A percentile compares a stretch with the other conserved stretches of the same genome.
These are phyloP conservation scores for Staphylotrichum longicolle DNA, from an alignment of 495 filamentous ascomycete species.

Conservation along the genomic window DNA sequence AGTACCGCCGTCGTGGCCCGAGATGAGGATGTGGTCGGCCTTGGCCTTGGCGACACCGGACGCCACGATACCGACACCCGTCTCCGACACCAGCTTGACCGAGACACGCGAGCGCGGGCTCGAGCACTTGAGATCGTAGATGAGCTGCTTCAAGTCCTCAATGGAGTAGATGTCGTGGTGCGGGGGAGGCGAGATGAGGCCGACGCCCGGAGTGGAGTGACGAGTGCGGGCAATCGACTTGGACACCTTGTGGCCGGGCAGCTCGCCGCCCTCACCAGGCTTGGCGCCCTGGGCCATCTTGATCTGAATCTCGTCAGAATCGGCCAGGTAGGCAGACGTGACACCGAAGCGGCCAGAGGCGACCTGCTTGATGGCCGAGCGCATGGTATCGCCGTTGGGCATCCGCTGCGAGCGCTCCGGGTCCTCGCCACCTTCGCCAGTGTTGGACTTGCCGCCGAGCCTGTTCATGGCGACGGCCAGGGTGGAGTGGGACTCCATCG, in stretches of 20 bases:
- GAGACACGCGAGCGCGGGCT: conserved; percentile 95
- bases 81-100: conserved; percentile 97
- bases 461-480: conserved; percentile 98
- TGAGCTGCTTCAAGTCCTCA: conserved; percentile 97
- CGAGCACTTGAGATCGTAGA: conserved; percentile 97
- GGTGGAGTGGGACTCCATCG: conserved; percentile 98
- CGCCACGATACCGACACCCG: conserved; percentile 96
- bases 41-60: conserved; percentile 99
- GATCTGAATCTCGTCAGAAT: conserved; percentile 98
- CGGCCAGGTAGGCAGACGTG: conserved; percentile 96
- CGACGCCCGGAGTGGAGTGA: conserved; percentile 98
- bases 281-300: conserved; percentile 99
- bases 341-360: conserved; percentile 98
- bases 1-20: conserved; percentile 96
- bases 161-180: conserved; percentile 99
- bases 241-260: conserved; percentile 97
- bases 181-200: conserved; percentile 96
- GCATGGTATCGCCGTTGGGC: conserved; percentile 96
- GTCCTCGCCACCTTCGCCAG: conserved; percentile 97
- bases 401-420: conserved; percentile 82
- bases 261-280: conserved; percentile 96
- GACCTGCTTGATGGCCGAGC: conserved; percentile 98
- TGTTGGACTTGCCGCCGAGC: conserved; percentile 97
- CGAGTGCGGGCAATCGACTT: conserved; percentile 93
- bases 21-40: conserved; percentile 97